phyloP scores from a whole-genome alignment of 495 filamentous ascomycete species.

The Thermothielavioides terrestris region DNA sequence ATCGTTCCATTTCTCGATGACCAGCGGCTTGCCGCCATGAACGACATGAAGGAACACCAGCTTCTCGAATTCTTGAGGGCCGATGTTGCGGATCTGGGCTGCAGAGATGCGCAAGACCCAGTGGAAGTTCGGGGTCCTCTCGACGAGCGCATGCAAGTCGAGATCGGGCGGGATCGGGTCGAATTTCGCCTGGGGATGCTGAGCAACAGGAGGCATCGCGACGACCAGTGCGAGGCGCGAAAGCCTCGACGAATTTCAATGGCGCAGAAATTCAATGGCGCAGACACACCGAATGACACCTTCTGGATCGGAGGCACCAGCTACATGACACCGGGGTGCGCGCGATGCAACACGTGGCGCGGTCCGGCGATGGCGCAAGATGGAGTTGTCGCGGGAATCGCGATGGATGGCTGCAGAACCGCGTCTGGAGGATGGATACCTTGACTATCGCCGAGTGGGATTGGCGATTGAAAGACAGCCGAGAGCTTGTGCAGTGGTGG shows the following conservation, averaged over 20 bases:
- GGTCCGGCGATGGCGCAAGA: not conserved
- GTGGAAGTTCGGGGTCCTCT: slow-evolving; percentile 71
- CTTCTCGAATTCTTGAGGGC: slow-evolving; percentile 68
- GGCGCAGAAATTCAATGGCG: not conserved
- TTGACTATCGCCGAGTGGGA: not conserved
- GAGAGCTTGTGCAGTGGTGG: too few relatives aligned
- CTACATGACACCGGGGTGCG: not conserved
- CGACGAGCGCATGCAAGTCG: slow-evolving; percentile 62
- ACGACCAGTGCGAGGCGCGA: not conserved
- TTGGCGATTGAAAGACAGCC: not conserved
- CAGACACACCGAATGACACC: too few relatives aligned
- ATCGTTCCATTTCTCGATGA: slow-evolving; percentile 76
- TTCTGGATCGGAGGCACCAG: too few relatives aligned
- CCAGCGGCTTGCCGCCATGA: slow-evolving; percentile 71
- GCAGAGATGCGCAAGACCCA: slow-evolving; percentile 68
- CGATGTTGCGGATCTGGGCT: slow-evolving; percentile 61
- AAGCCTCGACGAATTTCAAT: not conserved
- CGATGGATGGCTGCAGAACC: not conserved
- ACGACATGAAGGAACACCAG: slow-evolving; percentile 72
- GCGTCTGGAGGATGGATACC: slow-evolving; percentile 3
- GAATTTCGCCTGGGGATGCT: slow-evolving; percentile 64
- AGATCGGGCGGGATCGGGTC: slow-evolving; percentile 79
- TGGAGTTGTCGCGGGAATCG: not conserved
- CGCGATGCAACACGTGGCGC: not conserved
- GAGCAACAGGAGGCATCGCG: slow-evolving; percentile 59